Evolutionary conservation across 805 yeast genomes (phyloP).

Genomic region (Zygosaccharomyces lentus): DNA sequence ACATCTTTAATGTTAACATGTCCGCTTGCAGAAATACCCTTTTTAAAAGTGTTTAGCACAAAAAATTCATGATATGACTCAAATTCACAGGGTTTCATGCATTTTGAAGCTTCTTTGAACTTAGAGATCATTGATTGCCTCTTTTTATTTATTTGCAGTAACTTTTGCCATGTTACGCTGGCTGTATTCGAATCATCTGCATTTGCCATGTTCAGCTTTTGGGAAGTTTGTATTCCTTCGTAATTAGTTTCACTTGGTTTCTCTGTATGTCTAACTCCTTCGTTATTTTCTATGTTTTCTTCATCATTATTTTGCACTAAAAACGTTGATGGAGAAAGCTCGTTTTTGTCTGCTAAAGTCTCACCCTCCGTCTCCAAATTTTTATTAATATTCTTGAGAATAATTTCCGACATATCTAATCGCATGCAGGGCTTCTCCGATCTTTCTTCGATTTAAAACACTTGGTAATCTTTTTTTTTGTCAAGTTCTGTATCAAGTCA

Average conservation of each 20-base stretch:
- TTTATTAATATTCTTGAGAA: neutral
- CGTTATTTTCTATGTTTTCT: neutral
- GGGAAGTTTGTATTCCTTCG: neutral
- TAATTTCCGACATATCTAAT: neutral
- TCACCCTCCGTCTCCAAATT: neutral
- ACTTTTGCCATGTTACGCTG: neutral
- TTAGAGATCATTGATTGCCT: conserved; percentile 6
- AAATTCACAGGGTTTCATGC: conserved; percentile 29
- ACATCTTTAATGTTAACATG: conserved; percentile 29
- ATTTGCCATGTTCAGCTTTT: neutral
- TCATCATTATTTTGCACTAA: neutral
- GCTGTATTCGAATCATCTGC: neutral
- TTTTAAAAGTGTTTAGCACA: conserved; percentile 26
- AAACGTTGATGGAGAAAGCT: neutral
- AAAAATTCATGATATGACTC: conserved; percentile 34
- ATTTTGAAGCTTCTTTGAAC: conserved; percentile 13
- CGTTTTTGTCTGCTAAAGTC: neutral
- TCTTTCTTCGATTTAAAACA: neutral
- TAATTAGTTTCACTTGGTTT: neutral
- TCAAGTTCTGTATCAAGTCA: neutral
- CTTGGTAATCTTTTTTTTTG: neutral
- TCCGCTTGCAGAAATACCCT: conserved; percentile 34
- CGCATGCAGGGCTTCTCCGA: neutral
- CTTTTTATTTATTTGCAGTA: conserved; percentile 2
- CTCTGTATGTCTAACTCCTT: conserved; percentile 1